A percentile compares a stretch with the other conserved stretches of the same genome.
Evolutionary conservation across 1,139 yeast species (phyloP).

Genomic region (Pichia sp.): DNA sequence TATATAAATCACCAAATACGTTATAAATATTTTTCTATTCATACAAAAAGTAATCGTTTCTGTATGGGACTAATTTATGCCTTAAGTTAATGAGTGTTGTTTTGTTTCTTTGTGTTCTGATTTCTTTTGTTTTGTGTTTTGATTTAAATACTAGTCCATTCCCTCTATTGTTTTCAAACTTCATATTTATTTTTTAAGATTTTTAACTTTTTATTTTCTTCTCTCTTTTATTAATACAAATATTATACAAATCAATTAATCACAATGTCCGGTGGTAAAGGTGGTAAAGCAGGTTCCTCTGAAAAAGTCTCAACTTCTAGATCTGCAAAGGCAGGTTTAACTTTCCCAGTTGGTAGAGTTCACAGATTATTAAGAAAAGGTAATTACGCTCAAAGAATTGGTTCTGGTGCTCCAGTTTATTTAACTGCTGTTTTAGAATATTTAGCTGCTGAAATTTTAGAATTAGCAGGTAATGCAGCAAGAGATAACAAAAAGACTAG

Average conservation of each 20-base stretch:
- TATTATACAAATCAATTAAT: constrained; percentile 9
- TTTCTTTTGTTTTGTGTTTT: too few species aligned
- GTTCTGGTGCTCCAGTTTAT: constrained; percentile 98
- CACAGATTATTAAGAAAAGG: constrained; percentile 97
- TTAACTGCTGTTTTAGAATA: constrained; percentile 96
- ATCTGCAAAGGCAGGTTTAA: constrained; percentile 97
- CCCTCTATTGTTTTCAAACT: neutral
- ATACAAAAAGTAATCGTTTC: neutral
- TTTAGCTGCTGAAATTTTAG: constrained; percentile 96
- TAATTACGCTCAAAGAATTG: constrained; percentile 98
- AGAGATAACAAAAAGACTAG: constrained; percentile 97
- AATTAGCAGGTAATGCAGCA: constrained; percentile 98
- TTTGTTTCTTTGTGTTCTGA: too few species aligned
- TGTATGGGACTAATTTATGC: neutral
- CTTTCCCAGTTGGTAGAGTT: constrained; percentile 99
- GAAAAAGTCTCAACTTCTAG: constrained; percentile 96
- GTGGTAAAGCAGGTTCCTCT: constrained; percentile 90
- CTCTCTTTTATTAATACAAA: constrained; percentile 4
- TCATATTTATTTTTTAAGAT: neutral
- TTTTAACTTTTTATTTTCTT: neutral
- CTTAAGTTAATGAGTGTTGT: too few species aligned
- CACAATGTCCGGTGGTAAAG: constrained; percentile 97
- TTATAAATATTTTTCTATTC: too few species aligned
- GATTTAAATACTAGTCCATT: neutral
- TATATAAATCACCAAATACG: too few species aligned